A percentile compares a stretch with the other conserved stretches of the same genome.
Evolutionary conservation across 2,329 filamentous ascomycete species (phyloP).

Genomic region (Hymenotorrendiella dingleyae): DNA sequence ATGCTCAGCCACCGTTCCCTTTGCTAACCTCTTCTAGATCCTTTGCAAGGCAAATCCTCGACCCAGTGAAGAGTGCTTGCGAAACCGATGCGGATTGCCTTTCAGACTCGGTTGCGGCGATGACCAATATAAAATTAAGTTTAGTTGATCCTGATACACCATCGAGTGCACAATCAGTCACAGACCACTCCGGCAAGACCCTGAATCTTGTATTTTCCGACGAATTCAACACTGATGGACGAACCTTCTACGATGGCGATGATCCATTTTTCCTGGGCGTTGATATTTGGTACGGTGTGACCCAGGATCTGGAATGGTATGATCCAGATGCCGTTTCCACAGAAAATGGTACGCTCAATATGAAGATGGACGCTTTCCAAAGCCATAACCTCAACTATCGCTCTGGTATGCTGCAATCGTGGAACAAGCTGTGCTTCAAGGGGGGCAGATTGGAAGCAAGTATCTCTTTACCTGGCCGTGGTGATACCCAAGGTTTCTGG

Average conservation of each 20-base stretch:
- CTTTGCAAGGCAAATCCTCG: slow-evolving; percentile 42
- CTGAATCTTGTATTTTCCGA: slow-evolving; percentile 65
- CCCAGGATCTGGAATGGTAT: slow-evolving; percentile 65
- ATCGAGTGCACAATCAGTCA: slow-evolving; percentile 48
- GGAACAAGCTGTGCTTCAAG: slow-evolving; percentile 70
- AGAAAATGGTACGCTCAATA: slow-evolving; percentile 53
- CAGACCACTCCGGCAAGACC: slow-evolving; percentile 50
- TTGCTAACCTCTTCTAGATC: slow-evolving; percentile 39
- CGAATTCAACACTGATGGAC: slow-evolving; percentile 61
- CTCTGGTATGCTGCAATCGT: slow-evolving; percentile 69
- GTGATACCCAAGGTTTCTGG: slow-evolving; percentile 65
- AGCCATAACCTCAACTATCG: slow-evolving; percentile 62
- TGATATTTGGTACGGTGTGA: slow-evolving; percentile 68
- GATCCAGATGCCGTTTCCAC: slow-evolving; percentile 63
- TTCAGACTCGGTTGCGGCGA: slow-evolving; percentile 34
- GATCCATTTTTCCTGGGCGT: slow-evolving; percentile 64
- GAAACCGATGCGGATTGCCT: slow-evolving; percentile 35
- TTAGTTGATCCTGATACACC: slow-evolving; percentile 67
- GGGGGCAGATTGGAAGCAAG: slow-evolving; percentile 64
- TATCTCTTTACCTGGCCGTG: slow-evolving; percentile 61
- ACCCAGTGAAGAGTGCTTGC: slow-evolving; percentile 24
- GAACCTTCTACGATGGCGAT: slow-evolving; percentile 66
- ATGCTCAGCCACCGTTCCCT: neutral
- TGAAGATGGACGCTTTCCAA: slow-evolving; percentile 58
- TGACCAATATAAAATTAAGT: slow-evolving; percentile 54